Base-by-base conservation (phyloP, 257 asterid species). In the Dorcoceras hygrometricum region DNA sequence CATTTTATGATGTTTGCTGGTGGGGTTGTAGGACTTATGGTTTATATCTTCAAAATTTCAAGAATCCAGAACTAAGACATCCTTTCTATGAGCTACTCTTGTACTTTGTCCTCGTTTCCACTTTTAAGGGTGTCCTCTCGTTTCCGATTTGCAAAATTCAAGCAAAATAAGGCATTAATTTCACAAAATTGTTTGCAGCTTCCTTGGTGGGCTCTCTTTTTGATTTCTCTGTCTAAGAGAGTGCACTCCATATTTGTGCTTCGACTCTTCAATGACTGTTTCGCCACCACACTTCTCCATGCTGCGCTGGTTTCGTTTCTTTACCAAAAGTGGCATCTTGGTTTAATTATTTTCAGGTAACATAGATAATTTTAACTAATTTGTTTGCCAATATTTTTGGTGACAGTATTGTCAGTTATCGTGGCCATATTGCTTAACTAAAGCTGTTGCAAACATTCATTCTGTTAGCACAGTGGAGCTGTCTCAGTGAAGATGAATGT, bases 151-250 rank as follows among this genome's bases (percentile, higher is more conserved):
- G 54, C 20, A 27, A 9, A 11, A 26, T 26, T 65, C 12, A 19
- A 66, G 48, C 22, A 7, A 12, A 12, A 24, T 24, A 27, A 69
- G 65, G 29, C 64, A 64, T 70, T 60, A 65, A 75, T 59, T 50
- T 58, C 53, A 39, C 10, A 48, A 51, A 51, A 53, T 63, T 58
- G 54, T n/a, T 70, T 81, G 79, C 95, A 93, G 98, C 82, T 90
- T 64, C 98, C 98, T 56, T 93, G 96, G 98, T 93, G 98, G 98
- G 97, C 97, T 50, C 80, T 93, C 63, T 79, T 84, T 80, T 79
- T 93, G 85, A 79, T 93, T 39, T 77, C 89, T 75, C 71, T 93
- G 77, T 93, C 98, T 43, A 93, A 93, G 78, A 77, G 96, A 79
- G 69, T 86, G 78, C 98, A 89, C 78, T 93, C 98, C 23, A 93